phyloP scores from a whole-genome alignment of 2,329 filamentous ascomycete species.

The Claviceps sp. region DNA sequence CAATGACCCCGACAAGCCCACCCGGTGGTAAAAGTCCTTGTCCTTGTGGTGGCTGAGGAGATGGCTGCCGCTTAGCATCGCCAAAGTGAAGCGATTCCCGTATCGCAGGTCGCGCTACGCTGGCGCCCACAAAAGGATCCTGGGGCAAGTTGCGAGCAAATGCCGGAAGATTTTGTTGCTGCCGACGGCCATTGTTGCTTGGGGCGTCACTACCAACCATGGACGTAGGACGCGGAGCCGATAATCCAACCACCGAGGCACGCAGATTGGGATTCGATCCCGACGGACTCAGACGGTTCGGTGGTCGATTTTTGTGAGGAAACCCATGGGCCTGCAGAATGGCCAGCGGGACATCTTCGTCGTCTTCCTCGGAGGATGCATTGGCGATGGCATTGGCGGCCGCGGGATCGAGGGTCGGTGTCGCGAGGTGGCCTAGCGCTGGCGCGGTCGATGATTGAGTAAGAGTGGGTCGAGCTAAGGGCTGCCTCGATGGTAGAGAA shows the following conservation, averaged over 20 bases:
- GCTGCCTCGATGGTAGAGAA: constrained; percentile 11
- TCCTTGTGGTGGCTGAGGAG: constrained; percentile 22
- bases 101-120: constrained; percentile 57
- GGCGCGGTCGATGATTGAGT: constrained; percentile 49
- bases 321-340: constrained; percentile 85
- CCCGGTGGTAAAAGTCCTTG: constrained; percentile 45
- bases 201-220: constrained; percentile 21
- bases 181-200: constrained; percentile 15
- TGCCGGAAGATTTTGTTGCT: constrained; percentile 48
- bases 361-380: constrained; percentile 68
- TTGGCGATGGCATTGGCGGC: constrained; percentile 34
- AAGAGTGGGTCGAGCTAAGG: constrained; percentile 36
- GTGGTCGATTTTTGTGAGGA: constrained; percentile 63
- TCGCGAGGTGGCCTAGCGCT: constrained; percentile 32
- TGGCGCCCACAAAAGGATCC: constrained; percentile 73
- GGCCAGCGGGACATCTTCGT: constrained; percentile 76
- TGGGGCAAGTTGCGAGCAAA: constrained; percentile 73
- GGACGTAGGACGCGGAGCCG: constrained; percentile 40
- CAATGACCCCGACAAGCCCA: constrained; percentile 78
- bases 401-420: constrained; percentile 22
- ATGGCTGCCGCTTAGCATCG: constrained; percentile 29
- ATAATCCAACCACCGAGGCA: constrained; percentile 32
- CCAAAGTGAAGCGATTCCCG: constrained; percentile 64
- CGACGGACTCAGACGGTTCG: constrained; percentile 49
- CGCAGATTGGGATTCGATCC: constrained; percentile 62